Conservation (phyloP, 352 stramenopile species). For the Globisporangium rhizosaccharum region DNA sequence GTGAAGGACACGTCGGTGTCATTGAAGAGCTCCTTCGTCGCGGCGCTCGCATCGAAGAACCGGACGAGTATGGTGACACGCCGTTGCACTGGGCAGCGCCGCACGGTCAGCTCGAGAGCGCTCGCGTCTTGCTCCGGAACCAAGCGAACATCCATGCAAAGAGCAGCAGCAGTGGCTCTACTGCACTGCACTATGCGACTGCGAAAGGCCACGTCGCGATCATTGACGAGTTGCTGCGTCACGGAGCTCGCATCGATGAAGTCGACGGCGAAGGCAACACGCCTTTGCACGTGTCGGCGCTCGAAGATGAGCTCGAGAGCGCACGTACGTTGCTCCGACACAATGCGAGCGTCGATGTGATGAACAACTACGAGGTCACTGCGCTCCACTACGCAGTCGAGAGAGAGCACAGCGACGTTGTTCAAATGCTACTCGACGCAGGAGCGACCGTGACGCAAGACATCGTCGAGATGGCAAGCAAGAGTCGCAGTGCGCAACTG, state of each 20-base stretch:
- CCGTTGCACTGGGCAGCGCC: not conserved
- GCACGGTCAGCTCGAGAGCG: not conserved
- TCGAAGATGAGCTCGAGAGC: not conserved
- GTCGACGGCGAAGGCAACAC: not conserved
- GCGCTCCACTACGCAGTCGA: conserved; percentile 47
- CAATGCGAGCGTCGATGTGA: not conserved
- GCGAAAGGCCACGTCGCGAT: not conserved
- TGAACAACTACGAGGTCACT: too few relatives aligned
- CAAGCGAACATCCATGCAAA: not conserved
- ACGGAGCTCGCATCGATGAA: not conserved
- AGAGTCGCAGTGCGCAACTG: too few relatives aligned
- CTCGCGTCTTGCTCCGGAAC: not conserved
- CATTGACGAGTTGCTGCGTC: not conserved
- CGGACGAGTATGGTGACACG: not conserved
- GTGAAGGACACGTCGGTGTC: conserved; percentile 62
- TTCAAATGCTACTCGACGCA: conserved; percentile 57
- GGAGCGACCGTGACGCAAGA: too few relatives aligned
- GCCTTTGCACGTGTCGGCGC: not conserved
- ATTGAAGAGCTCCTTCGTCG: conserved; percentile 45
- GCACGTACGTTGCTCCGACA: not conserved
- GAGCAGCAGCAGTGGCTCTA: not conserved
- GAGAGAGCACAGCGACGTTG: conserved; percentile 61
- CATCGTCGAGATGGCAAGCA: too few relatives aligned
- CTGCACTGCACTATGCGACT: not conserved
- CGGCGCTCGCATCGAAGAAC: not conserved